Conservation (phyloP, 2,329 filamentous ascomycete species). For the Paramyrothecium sp. region DNA sequence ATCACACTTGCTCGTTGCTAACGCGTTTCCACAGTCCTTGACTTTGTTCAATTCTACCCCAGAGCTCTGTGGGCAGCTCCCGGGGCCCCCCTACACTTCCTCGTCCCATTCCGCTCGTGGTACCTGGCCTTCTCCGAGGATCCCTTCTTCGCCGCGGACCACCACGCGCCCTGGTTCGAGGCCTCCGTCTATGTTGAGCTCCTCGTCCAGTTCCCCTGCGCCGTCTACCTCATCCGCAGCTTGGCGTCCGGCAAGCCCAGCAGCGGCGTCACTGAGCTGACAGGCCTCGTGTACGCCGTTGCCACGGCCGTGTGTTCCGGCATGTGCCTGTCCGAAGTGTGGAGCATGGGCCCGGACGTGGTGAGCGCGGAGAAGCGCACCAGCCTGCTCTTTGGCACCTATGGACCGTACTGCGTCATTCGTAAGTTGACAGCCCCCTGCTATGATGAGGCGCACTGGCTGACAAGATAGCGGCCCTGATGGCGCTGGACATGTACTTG, state of each 20-base stretch:
- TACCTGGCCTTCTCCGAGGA: conserved; percentile 51
- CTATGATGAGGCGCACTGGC: neutral
- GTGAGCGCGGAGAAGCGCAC: conserved; percentile 43
- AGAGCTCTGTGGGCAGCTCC: conserved; percentile 38
- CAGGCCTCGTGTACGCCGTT: conserved; percentile 49
- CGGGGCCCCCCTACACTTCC: conserved; percentile 44
- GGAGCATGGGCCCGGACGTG: conserved; percentile 44
- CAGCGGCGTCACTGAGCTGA: conserved; percentile 43
- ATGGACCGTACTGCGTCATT: conserved; percentile 50
- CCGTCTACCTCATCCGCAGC: conserved; percentile 42
- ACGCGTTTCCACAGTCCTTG: conserved; percentile 41
- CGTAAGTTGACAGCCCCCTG: conserved; percentile 39
- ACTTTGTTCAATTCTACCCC: conserved; percentile 54
- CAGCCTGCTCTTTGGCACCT: conserved; percentile 45
- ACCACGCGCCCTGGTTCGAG: conserved; percentile 47
- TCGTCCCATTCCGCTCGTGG: conserved; percentile 41
- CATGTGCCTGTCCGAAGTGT: conserved; percentile 50
- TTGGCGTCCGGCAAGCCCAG: conserved; percentile 33
- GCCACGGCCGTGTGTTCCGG: conserved; percentile 50
- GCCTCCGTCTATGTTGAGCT: conserved; percentile 50
- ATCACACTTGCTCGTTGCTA: neutral
- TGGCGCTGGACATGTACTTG: conserved; percentile 54
- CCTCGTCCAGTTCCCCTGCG: conserved; percentile 48
- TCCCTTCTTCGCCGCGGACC: conserved; percentile 45
- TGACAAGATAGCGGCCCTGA: conserved; percentile 40